Conservation (phyloP, 1,284 basidiomycete species). For the Leccinum cinnamomeum region DNA sequence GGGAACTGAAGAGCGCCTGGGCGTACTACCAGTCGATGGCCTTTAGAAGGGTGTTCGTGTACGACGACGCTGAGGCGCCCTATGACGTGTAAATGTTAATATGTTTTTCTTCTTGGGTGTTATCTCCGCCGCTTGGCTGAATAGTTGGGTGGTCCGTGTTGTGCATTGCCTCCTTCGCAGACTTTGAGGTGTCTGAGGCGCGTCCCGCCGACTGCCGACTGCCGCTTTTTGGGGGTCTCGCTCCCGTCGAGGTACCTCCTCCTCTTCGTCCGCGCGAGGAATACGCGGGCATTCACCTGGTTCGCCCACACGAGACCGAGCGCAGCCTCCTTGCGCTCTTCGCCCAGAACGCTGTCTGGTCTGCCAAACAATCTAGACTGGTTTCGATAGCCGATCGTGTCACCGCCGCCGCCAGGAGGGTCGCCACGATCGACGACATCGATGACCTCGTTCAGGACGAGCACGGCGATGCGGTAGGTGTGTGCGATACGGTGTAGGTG, state of each 20-base stretch:
- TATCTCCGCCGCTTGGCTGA: too few relatives aligned
- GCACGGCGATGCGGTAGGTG: constrained; percentile 64
- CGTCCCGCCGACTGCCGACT: neutral
- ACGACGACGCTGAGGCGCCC: too few relatives aligned
- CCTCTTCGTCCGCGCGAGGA: constrained; percentile 77
- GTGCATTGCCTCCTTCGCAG: too few relatives aligned
- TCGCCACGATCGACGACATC: constrained; percentile 58
- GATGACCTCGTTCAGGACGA: constrained; percentile 87
- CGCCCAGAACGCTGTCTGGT: constrained; percentile 54
- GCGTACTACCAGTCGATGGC: too few relatives aligned
- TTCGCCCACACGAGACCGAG: constrained; percentile 92
- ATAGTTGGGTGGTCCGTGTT: too few relatives aligned
- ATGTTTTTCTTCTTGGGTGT: too few relatives aligned
- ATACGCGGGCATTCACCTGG: constrained; percentile 79
- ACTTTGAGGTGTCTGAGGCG: too few relatives aligned
- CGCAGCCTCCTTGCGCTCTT: constrained; percentile 72
- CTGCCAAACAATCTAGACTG: constrained; percentile 80
- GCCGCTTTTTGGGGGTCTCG: constrained; percentile 23
- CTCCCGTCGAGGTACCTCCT: constrained; percentile 52
- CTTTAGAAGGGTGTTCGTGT: too few relatives aligned
- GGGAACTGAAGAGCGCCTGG: too few relatives aligned
- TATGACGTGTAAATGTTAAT: too few relatives aligned
- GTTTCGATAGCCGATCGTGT: constrained; percentile 53
- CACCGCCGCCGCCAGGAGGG: constrained; percentile 10
- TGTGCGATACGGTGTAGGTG: constrained; percentile 69